A percentile compares a stretch with the other conserved stretches of the same genome.
phyloP scores from a whole-genome alignment of 768 basidiomycete species.

The Trametes meyenii region DNA sequence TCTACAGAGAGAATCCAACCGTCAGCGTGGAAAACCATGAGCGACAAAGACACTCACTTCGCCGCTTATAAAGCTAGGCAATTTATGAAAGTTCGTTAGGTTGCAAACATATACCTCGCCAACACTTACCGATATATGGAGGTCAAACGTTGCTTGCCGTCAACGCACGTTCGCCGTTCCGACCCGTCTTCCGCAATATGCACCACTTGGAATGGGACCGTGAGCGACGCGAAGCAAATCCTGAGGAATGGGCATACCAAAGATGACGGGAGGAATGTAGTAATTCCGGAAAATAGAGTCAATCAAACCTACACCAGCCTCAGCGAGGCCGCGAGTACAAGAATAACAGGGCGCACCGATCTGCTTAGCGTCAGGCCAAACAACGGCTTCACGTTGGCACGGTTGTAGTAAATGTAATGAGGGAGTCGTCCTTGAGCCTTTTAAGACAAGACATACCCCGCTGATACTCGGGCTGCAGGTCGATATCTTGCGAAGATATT shows the following conservation, averaged over 20 bases:
- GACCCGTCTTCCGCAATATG: slow-evolving; percentile 59
- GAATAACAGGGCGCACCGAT: slow-evolving; percentile 36
- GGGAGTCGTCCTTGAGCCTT: not conserved
- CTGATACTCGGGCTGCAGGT: slow-evolving; percentile 79
- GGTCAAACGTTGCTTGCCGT: slow-evolving; percentile 81
- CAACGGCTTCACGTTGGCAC: slow-evolving; percentile 53
- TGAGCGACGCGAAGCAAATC: not conserved
- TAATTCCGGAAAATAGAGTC: slow-evolving; percentile 78
- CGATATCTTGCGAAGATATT: slow-evolving; percentile 62
- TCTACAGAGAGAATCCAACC: slow-evolving; percentile 38
- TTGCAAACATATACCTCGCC: not conserved
- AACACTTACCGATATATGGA: slow-evolving; percentile 64
- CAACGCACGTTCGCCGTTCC: slow-evolving; percentile 70
- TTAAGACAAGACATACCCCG: slow-evolving; percentile 47
- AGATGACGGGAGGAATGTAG: slow-evolving; percentile 80
- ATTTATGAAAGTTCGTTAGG: not conserved
- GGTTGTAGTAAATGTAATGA: too few species aligned
- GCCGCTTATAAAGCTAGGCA: slow-evolving; percentile 66
- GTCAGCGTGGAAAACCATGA: not conserved
- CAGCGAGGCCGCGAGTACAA: not conserved
- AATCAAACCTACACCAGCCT: slow-evolving; percentile 49
- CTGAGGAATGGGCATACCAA: slow-evolving; percentile 45
- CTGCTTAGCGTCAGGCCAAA: slow-evolving; percentile 80
- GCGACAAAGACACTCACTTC: slow-evolving; percentile 46
- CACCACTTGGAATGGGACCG: slow-evolving; percentile 43